Base-by-base conservation (phyloP, 768 basidiomycete genomes). In the Gloeopeniophorella convolvens region DNA sequence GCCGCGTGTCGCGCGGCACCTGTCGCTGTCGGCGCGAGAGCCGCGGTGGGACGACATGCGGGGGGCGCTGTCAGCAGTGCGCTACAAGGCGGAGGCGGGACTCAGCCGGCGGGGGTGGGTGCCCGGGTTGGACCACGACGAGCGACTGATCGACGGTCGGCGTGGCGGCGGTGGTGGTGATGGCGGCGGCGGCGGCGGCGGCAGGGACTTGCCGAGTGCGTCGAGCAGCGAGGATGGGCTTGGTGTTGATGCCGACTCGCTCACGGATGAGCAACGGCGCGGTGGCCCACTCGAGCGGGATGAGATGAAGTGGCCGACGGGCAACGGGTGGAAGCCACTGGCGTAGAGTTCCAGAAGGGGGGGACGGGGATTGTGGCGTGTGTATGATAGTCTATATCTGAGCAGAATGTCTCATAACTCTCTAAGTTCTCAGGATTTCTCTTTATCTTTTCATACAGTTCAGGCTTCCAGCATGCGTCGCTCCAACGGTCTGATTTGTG, bases 41-140 rank as follows among this genome's bases (percentile, higher is more conserved):
- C 66, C 69, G 27, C 63, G 62, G 16, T 61, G 84, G 21, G 82
- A 85, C 49, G 52, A 54, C 35, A 39, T 54, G 52, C 46, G 52
- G 10, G 52, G 21, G 30, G 48, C 46, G 30, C 16, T 54, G 20
- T 54, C 52, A 6, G 75, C 76, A 26, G 83, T 80, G 21, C 67
- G 80, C 52, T 85, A 77, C 64, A 85, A 85, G 64, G 83, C 82
- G 0, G 83, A 85, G 63, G 84, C 83, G 16, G 83, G 82, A 15
- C 58, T 86, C 27, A 79, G 72, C 52, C 68, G 68, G 57, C 69
- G 82, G 4, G 84, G 83, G 33, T 85, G 75, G 56, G 75, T 83
- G 30, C 54, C 50, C 16, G 68, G 64, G 60, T 54, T 61, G 21
- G 66, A 69, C 36, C 68, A 68, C 50, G 64, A 70, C 42, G 64